Evolutionary conservation across 805 yeast species (phyloP).

Genomic region (Yarrowia sp.): DNA sequence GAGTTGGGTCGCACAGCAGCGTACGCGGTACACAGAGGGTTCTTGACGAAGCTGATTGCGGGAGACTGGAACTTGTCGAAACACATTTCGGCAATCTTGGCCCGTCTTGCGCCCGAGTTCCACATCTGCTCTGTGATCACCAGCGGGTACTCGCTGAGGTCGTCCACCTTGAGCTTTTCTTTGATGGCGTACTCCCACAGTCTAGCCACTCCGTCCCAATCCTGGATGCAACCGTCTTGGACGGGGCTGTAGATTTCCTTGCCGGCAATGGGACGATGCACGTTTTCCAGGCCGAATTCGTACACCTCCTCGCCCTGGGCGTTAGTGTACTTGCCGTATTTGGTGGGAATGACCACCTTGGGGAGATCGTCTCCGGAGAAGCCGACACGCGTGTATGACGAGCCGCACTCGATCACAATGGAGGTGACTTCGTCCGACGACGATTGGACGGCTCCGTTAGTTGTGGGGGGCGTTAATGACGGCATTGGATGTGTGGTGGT

Average conservation of each 20-base stretch:
- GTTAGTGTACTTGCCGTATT: constrained; percentile 44
- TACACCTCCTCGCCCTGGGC: constrained; percentile 29
- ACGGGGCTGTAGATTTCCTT: constrained; percentile 39
- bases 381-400: constrained; percentile 77
- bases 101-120: constrained; percentile 58
- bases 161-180: constrained; percentile 47
- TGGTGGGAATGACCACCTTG: constrained; percentile 67
- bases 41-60: constrained; percentile 66
- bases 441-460: constrained; percentile 16
- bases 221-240: constrained; percentile 39
- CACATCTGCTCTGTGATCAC: constrained; percentile 62
- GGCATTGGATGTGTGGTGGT: constrained; percentile 15
- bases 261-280: constrained; percentile 40
- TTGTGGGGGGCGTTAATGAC: constrained; percentile 16
- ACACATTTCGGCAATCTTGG: constrained; percentile 62
- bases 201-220: constrained; percentile 65
- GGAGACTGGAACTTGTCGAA: constrained; percentile 76
- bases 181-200: constrained; percentile 67
- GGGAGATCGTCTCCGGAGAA: constrained; percentile 93
- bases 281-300: constrained; percentile 42
- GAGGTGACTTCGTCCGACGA: constrained; percentile 78
- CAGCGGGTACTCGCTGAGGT: constrained; percentile 63
- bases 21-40: constrained; percentile 61
- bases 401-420: constrained; percentile 87
- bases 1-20: constrained; percentile 64